Base-by-base conservation (phyloP, 441 rosid genomes). In the Hura crepitans region DNA sequence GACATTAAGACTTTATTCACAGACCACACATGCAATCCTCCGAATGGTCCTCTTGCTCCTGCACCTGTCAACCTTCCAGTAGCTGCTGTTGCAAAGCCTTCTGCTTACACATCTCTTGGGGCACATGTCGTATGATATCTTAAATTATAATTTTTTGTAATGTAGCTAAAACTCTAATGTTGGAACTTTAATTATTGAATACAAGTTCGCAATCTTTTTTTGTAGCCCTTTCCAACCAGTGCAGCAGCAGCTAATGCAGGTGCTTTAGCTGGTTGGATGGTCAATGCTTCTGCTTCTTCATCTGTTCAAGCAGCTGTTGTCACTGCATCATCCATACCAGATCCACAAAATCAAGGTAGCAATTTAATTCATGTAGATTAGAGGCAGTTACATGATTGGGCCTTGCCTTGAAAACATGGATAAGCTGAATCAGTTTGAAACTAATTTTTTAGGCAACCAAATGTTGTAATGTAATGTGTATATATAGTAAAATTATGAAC, bases 211-310 rank as follows among this genome's bases (percentile, higher is more conserved):
- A 51, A 50, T 50, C 64, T 49, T 47, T 47, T 37, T 43, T 31
- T 73, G 42, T 69, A 92, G 96, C 89, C 95, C 67, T 92, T 92
- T 79, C 91, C 96, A 11, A 83, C 95, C 3, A 62, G 86, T 61
- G 89, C 84, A 17, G 87, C 88, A 42, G 84, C 91, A 51, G 90
- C 92, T 68, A 86, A 83, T 85, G 84, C 90, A 51, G 73, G 85
- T 74, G 85, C 89, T 67, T 78, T 89, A 74, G 97, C 93, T 73
- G 87, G 93, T 72, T 93, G 96, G 97, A 93, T 93, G 96, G 90
- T 93, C 76, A 84, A 86, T 85, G 87, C 89, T 66, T 88, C 96
- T 76, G 96, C 89, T 68, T 85, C 97, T 75, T 85, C 96, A 54
- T 82, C 96, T 77, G 87, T 88, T 66, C 97, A 88, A 85, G 92